Evolutionary conservation across 1,284 basidiomycete genomes (phyloP), one percentile per base, ranked within the genome.

Genomic region (Gastroboletus turbinatus): DNA sequence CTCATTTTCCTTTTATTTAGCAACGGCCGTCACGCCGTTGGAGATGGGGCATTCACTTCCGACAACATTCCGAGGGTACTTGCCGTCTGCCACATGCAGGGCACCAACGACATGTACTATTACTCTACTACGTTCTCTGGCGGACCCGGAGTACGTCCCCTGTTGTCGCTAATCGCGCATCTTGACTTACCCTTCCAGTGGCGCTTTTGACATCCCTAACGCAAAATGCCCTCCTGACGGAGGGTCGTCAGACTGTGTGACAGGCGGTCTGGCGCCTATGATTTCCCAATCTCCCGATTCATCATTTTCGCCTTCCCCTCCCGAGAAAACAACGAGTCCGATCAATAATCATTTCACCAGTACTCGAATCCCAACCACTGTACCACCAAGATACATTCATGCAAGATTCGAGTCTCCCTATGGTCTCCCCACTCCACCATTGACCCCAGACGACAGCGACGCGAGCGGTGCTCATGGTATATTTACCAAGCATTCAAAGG

Each of bases 11-110:
- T 52, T 55, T 50, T 61, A 30, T 70, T 13, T 72, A 92, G 90
- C 90, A 92, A 92, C 90, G 90, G 88, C 77, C 83, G 90, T 90
- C 87, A 84, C 79, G 81, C 87, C 90, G 90, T 92, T 92, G 90
- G 90, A 77, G 90, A 92, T 92, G 90, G 90, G 90, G 90, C 90
- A 79, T 79, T 81, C 78, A 81, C 80, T 74, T 79, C 80, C 82
- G 87, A 90, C 88, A 83, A 80, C 76, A 81, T 83, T 76, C 82
- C 87, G 67, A 87, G 80, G 76, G 87, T 91, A 68, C 82, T 92
- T 76, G 90, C 90, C 62, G 85, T 92, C 65, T 90, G 87, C 82
- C 87, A 87, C 63, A 77, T 90, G 64, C 82, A 90, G 71, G 90
- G 88, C 80, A 83, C 75, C 53, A 79, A 84, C 70, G 82, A 90